phyloP scores from a whole-genome alignment of 2,329 filamentous ascomycete genomes.

The Alternaria longipes region DNA sequence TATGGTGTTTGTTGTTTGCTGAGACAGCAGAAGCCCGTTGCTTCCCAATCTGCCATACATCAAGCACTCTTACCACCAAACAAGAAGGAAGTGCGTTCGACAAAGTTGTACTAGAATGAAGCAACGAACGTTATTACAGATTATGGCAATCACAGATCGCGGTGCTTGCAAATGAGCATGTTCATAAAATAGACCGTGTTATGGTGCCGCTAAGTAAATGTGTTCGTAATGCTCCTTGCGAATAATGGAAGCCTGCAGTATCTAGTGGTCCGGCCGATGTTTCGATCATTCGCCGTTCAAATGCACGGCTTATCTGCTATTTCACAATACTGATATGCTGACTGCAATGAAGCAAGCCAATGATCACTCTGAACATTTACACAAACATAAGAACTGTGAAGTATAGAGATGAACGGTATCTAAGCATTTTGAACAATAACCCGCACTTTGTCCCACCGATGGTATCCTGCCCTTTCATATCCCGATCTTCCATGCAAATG shows the following conservation, averaged over 20 bases:
- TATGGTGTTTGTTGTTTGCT: slow-evolving; percentile 11
- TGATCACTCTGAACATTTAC: neutral
- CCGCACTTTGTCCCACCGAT: slow-evolving; percentile 11
- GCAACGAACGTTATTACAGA: neutral
- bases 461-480: slow-evolving; percentile 21
- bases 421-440: slow-evolving; percentile 8
- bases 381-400: neutral
- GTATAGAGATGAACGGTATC: slow-evolving; percentile 11
- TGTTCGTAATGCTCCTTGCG: neutral
- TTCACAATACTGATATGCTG: neutral
- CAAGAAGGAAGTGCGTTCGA: neutral
- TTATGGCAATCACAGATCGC: neutral
- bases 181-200: neutral
- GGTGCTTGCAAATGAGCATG: neutral
- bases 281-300: neutral
- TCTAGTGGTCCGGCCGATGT: neutral
- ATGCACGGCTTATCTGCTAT: neutral
- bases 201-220: neutral
- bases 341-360: neutral
- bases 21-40: neutral
- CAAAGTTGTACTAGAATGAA: neutral
- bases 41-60: neutral
- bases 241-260: neutral
- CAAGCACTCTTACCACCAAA: neutral
- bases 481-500: slow-evolving; percentile 28